Percentiles rank a stretch among this genome's conserved stretches.
phyloP scores from a whole-genome alignment of 495 filamentous ascomycete genomes.

The Aspergillus avenaceus region DNA sequence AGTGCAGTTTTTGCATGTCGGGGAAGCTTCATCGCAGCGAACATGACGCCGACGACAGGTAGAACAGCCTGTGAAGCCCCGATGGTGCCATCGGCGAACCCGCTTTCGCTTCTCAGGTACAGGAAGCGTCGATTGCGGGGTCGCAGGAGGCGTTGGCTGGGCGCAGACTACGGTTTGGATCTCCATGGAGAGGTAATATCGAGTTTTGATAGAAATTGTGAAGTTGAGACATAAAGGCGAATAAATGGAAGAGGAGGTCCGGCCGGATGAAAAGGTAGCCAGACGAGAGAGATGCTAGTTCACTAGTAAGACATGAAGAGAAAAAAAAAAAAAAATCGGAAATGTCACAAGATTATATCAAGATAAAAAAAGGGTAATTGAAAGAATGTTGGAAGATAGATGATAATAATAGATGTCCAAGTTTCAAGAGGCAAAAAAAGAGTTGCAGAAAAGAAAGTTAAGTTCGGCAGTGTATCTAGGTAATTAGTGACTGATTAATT shows the following conservation, averaged over 20 bases:
- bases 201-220: constrained; percentile 8
- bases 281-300: neutral
- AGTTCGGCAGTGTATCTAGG: neutral
- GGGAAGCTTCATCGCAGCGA: constrained; percentile 41
- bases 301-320: neutral
- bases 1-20: constrained; percentile 38
- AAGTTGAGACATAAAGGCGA: constrained; percentile 25
- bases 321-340: neutral
- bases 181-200: constrained; percentile 24
- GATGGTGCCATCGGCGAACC: constrained; percentile 39
- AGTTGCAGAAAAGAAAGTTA: neutral
- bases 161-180: constrained; percentile 25
- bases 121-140: constrained; percentile 12
- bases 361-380: neutral
- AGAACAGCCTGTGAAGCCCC: constrained; percentile 39
- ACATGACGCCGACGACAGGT: constrained; percentile 41
- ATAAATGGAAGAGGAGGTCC: neutral
- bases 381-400: neutral
- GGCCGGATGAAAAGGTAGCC: constrained; percentile 1
- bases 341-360: neutral
- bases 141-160: constrained; percentile 17
- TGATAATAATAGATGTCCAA: neutral
- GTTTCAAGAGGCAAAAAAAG: neutral
- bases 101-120: constrained; percentile 33
- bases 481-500: too few relatives aligned